Evolutionary conservation across 2,329 filamentous ascomycete species (phyloP).

Genomic region (Waltergamsia citrina): DNA sequence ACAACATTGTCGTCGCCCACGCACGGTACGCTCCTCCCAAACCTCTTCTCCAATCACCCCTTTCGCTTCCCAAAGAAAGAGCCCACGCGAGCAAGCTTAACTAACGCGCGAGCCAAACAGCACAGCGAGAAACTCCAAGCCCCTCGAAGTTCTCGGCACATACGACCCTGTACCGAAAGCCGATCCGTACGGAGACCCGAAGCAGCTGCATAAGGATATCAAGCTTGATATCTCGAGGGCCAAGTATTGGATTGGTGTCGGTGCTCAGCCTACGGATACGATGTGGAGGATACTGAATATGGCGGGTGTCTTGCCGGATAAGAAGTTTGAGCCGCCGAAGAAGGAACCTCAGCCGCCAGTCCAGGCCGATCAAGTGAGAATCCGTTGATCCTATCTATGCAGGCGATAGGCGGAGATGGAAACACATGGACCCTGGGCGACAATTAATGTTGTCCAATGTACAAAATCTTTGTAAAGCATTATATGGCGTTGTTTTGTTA

Average conservation of each 20-base stretch:
- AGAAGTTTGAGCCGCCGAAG: constrained; percentile 21
- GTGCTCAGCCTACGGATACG: constrained; percentile 85
- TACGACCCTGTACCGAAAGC: constrained; percentile 60
- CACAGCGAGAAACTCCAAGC: constrained; percentile 77
- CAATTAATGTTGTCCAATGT: too few species aligned
- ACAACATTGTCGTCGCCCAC: constrained; percentile 95
- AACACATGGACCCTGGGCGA: too few species aligned
- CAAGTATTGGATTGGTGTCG: constrained; percentile 94
- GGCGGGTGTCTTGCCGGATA: constrained; percentile 43
- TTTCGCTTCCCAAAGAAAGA: not conserved
- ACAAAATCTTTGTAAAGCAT: constrained; percentile 3
- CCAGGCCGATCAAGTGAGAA: constrained; percentile 15
- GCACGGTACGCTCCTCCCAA: constrained; percentile 57
- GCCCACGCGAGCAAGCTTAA: not conserved
- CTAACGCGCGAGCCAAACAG: constrained; percentile 30
- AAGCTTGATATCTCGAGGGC: constrained; percentile 73
- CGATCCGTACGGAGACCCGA: constrained; percentile 50
- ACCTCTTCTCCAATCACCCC: not conserved
- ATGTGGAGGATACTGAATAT: constrained; percentile 80
- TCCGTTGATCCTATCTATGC: too few species aligned
- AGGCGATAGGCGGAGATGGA: too few species aligned
- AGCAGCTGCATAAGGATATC: constrained; percentile 80
- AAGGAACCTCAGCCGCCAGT: constrained; percentile 15
- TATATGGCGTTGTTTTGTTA: constrained; percentile 2
- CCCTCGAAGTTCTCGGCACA: constrained; percentile 84